Evolutionary conservation across 148 eudicot species (phyloP).

Genomic region (Vaccinium vitisidaea): DNA sequence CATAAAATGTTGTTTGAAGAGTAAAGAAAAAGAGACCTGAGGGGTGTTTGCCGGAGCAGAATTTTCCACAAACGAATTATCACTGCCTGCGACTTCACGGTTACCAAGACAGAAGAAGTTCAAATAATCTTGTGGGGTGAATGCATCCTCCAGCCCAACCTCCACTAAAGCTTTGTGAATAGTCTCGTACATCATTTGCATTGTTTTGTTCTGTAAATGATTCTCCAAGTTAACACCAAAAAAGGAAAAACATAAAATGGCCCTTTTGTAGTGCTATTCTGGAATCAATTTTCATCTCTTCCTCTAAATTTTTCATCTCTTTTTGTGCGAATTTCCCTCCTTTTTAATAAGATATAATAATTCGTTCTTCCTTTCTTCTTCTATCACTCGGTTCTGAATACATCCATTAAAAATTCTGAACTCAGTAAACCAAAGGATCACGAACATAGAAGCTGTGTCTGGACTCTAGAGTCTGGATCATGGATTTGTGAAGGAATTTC

Average conservation of each 20-base stretch:
- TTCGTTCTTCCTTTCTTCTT: not conserved
- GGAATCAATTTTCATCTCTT: not conserved
- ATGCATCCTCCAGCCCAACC: slow-evolving; percentile 76
- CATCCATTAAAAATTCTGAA: not conserved
- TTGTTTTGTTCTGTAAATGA: slow-evolving; percentile 72
- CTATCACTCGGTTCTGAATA: not conserved
- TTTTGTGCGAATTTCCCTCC: not conserved
- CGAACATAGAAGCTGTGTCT: not conserved
- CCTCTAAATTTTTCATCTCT: not conserved
- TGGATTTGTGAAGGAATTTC: not conserved
- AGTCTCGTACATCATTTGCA: slow-evolving; percentile 99
- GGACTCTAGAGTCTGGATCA: not conserved
- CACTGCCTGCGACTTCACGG: slow-evolving; percentile 59
- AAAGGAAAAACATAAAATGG: not conserved
- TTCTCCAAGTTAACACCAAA: not conserved
- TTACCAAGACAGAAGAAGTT: slow-evolving; percentile 95
- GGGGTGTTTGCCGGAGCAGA: slow-evolving; percentile 57
- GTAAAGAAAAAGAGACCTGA: slow-evolving; percentile 42
- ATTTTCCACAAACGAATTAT: slow-evolving; percentile 20
- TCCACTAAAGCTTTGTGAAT: slow-evolving; percentile 80
- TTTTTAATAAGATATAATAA: not conserved
- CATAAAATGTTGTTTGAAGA: not conserved
- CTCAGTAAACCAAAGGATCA: not conserved
- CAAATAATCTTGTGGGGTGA: slow-evolving; percentile 75
- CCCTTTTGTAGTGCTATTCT: not conserved